phyloP scores from a whole-genome alignment of 2,329 filamentous ascomycete species.

The Hymenoscyphus infarciens region DNA sequence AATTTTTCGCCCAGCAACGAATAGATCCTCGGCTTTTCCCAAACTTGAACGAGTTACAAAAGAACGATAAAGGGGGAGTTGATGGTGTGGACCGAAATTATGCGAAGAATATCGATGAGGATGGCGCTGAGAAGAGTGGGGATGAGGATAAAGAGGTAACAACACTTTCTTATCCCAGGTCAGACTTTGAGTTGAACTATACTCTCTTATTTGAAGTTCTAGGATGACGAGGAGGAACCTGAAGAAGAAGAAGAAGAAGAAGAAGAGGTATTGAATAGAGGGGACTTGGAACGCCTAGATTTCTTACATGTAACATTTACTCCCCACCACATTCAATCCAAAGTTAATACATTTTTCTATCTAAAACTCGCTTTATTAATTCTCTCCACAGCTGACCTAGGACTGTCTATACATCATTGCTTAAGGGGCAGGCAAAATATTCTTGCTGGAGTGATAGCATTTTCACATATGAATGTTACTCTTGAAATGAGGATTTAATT shows the following conservation, averaged over 20 bases:
- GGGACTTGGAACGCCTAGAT: neutral
- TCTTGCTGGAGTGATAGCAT: too few species aligned
- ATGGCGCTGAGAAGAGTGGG: neutral
- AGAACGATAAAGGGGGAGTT: neutral
- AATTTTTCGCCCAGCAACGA: neutral
- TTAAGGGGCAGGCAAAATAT: too few species aligned
- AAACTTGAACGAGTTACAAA: neutral
- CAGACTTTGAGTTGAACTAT: neutral
- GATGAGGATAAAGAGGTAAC: slow-evolving; percentile 2
- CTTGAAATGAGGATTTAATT: too few species aligned
- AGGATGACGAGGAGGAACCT: neutral
- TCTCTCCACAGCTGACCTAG: too few species aligned
- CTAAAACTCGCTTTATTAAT: too few species aligned
- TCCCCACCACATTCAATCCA: too few species aligned
- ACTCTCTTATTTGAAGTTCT: neutral
- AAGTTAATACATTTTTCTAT: too few species aligned
- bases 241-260: neutral
- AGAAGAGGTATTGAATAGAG: neutral
- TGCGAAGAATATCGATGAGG: neutral
- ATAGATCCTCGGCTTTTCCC: neutral
- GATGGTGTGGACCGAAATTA: slow-evolving; percentile 5
- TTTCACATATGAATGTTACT: too few species aligned
- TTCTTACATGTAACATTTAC: neutral
- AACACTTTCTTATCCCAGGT: neutral
- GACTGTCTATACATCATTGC: too few species aligned